Evolutionary conservation across 805 yeast genomes (phyloP).

Genomic region (Candida sphagnicola): DNA sequence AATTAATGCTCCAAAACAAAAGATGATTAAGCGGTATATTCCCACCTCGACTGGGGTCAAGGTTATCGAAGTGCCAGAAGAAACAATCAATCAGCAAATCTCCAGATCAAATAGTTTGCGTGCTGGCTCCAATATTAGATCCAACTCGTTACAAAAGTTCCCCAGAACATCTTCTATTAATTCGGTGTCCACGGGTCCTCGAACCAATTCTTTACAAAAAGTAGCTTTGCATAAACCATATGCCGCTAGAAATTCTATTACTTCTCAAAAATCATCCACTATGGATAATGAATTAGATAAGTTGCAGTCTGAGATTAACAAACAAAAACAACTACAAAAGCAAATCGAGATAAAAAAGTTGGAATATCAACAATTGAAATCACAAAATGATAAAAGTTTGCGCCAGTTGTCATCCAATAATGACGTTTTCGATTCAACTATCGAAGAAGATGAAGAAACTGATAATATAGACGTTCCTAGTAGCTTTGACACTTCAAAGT

Average conservation of each 20-base stretch:
- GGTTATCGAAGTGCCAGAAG: constrained; percentile 63
- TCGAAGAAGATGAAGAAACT: constrained; percentile 2
- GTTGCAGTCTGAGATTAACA: constrained; percentile 10
- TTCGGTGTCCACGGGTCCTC: constrained; percentile 8
- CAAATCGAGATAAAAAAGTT: constrained; percentile 36
- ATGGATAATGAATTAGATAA: constrained; percentile 2
- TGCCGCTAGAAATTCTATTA: background rate
- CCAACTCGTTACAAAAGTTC: constrained; percentile 9
- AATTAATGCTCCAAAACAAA: constrained; percentile 5
- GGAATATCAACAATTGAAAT: constrained; percentile 32
- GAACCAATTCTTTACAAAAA: background rate
- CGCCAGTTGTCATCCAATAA: constrained; percentile 8
- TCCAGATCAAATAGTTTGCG: constrained; percentile 39
- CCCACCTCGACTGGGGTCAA: constrained; percentile 73
- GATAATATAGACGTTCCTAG: background rate
- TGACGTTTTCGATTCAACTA: background rate
- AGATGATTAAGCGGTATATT: constrained; percentile 61
- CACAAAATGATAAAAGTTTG: constrained; percentile 25
- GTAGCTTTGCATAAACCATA: background rate
- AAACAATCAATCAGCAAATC: constrained; percentile 32
- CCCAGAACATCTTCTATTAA: constrained; percentile 25
- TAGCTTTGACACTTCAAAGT: background rate
- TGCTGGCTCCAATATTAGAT: constrained; percentile 23
- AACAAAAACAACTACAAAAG: constrained; percentile 23
- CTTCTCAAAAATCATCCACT: background rate